Evolutionary conservation across 192 early-diverging fungal genomes (phyloP), one percentile per base, ranked within the genome.

Genomic region (Martensiomyces pterosporus): DNA sequence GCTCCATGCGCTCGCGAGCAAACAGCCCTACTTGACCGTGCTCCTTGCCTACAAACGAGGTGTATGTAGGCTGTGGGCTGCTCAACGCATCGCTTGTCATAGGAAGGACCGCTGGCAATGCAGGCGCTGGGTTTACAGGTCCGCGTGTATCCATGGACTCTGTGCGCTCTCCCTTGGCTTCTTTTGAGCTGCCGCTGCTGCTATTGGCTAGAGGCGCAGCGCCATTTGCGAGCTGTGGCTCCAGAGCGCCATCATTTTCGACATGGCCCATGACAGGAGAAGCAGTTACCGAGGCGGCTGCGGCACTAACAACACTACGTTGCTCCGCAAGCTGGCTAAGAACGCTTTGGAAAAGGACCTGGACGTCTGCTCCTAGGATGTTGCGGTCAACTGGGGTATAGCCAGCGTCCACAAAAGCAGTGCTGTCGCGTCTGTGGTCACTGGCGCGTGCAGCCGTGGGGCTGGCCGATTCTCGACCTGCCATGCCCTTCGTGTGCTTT

Each of bases 281-380:
- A n/a, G 46, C 34, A 16, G 50, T 43, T 15, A 39, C 46, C 10
- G 47, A 22, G 19, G 59, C 51, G 6, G 55, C 53, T 2, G 62
- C 62, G 4, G 23, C 22, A 33, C 52, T 56, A 16, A 64, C 61
- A 1, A 33, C 57, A 36, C 52, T 55, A 16, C 68, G 43, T 29
- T 72, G 61, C 27, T 64, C 68, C 7, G 68, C 61, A 8, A 72
- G 57, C 62, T 72, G 69, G 49, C 69, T 53, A 9, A 72, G 48
- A 9, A 72, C 69, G 46, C 69, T 72, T 22, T 72, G 69, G 22
- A 72, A 72, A 44, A 72, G 18, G 18, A 72, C 62, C 38, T 72
- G 62, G 25, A 72, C 69, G 43, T 72, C 69, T 3, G 57, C 49
- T 0, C 61, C 69, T 17, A 72, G 49, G 24, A 65, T 57, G 39